Evolutionary conservation across 768 basidiomycete species (phyloP).

Genomic region (Lactifluus subvellereus): DNA sequence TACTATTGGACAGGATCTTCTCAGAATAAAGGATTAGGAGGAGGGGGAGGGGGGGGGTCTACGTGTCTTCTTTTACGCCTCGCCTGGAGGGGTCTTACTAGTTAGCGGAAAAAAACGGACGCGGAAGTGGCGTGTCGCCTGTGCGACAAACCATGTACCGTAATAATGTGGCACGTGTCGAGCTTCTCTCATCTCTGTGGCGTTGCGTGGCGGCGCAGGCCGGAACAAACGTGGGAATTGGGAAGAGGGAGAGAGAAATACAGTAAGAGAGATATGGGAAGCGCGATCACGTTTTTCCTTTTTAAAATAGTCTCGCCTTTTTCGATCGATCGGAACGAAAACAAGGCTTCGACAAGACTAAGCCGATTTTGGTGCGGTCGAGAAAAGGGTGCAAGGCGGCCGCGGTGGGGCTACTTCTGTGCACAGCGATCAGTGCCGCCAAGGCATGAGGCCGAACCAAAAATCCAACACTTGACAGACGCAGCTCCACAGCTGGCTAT

Average conservation of each 20-base stretch:
- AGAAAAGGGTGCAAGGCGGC: background rate
- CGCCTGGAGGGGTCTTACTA: too few relatives aligned
- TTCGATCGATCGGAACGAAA: slow-evolving; percentile 10
- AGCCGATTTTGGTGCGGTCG: slow-evolving; percentile 2
- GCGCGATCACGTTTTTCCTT: background rate
- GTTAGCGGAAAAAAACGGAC: too few relatives aligned
- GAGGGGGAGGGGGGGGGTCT: too few relatives aligned
- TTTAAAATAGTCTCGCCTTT: background rate
- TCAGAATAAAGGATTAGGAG: background rate
- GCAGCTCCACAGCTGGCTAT: background rate
- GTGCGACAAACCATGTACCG: too few relatives aligned
- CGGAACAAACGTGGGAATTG: slow-evolving; percentile 1
- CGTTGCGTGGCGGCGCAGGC: background rate
- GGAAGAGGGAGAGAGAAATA: too few relatives aligned
- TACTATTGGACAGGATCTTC: too few relatives aligned
- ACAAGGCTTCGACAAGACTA: background rate
- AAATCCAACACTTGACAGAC: background rate
- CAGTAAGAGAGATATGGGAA: background rate
- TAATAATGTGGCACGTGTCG: too few relatives aligned
- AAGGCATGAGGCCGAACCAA: background rate
- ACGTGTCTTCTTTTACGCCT: too few relatives aligned
- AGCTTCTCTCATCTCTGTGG: background rate
- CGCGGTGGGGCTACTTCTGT: background rate
- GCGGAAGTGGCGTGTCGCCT: too few relatives aligned
- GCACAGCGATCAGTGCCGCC: background rate